These are phyloP conservation scores for Eimeria falciformis DNA, from an alignment of 169 alveolate species.

Conservation along the genomic window DNA sequence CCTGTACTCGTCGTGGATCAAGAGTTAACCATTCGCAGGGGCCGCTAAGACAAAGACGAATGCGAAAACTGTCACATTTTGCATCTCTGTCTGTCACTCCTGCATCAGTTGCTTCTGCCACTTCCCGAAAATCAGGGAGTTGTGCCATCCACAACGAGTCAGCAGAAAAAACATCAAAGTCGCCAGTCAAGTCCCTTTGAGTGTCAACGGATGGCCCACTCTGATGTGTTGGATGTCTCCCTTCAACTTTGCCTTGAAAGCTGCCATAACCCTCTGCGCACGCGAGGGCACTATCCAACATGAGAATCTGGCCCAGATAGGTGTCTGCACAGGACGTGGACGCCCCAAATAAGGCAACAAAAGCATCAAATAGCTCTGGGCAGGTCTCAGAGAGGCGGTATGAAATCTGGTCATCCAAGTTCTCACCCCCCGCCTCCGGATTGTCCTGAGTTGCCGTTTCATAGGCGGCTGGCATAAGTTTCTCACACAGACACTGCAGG, in stretches of 20 bases:
- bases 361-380: constrained; percentile 54
- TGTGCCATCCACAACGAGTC: constrained; percentile 44
- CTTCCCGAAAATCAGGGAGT: constrained; percentile 50
- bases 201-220: not conserved
- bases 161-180: constrained; percentile 31
- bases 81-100: not conserved
- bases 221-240: not conserved
- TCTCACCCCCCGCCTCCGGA: not conserved
- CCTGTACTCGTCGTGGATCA: constrained; percentile 57
- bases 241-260: not conserved
- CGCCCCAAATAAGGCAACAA: constrained; percentile 34
- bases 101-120: not conserved
- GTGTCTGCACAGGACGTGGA: constrained; percentile 60
- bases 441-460: not conserved
- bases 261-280: not conserved
- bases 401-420: not conserved
- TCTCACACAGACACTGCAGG: constrained; percentile 45
- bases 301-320: constrained; percentile 18
- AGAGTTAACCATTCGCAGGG: constrained; percentile 69
- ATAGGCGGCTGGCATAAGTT: constrained; percentile 55
- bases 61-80: not conserved
- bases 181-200: not conserved
- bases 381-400: constrained; percentile 49
- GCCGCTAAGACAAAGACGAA: constrained; percentile 1
- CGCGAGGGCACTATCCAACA: constrained; percentile 26